Evolutionary conservation across 352 stramenopile species (phyloP).

Genomic region (Phytophthora tentaculata): DNA sequence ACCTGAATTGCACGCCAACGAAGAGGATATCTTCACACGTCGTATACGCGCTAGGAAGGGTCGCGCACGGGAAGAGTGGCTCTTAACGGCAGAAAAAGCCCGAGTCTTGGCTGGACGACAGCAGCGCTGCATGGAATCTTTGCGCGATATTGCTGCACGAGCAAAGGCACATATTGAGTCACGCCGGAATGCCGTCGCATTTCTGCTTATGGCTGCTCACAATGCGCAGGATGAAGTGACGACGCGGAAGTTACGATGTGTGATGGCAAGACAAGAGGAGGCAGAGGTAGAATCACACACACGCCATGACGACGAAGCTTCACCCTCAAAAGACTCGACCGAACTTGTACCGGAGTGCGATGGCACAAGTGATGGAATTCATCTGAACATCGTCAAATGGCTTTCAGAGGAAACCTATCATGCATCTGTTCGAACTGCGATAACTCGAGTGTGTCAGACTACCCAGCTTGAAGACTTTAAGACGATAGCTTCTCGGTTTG

Average conservation of each 20-base stretch:
- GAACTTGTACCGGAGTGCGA: background rate
- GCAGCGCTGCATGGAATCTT: conserved; percentile 51
- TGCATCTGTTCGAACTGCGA: conserved; percentile 27
- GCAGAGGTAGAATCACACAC: background rate
- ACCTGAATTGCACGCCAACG: conserved; percentile 9
- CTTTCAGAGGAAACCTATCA: conserved; percentile 29
- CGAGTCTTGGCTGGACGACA: conserved; percentile 56
- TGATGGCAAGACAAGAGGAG: conserved; percentile 11
- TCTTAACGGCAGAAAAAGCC: conserved; percentile 53
- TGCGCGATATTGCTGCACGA: conserved; percentile 51
- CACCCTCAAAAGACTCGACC: background rate
- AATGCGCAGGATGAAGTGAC: conserved; percentile 30
- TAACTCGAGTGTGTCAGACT: conserved; percentile 29
- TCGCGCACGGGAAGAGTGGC: conserved; percentile 37
- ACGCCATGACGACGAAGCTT: background rate
- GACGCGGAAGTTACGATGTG: conserved; percentile 17
- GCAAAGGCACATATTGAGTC: conserved; percentile 36
- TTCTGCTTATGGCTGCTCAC: conserved; percentile 28
- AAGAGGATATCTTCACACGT: conserved; percentile 19
- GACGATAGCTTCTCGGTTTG: conserved; percentile 35
- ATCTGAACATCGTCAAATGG: conserved; percentile 9
- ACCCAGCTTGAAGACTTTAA: conserved; percentile 41
- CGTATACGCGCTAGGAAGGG: conserved; percentile 31
- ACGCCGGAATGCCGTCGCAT: conserved; percentile 31
- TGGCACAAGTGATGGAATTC: background rate